Base-by-base conservation (phyloP, 106 monocot species). In the Allium cepa region DNA sequence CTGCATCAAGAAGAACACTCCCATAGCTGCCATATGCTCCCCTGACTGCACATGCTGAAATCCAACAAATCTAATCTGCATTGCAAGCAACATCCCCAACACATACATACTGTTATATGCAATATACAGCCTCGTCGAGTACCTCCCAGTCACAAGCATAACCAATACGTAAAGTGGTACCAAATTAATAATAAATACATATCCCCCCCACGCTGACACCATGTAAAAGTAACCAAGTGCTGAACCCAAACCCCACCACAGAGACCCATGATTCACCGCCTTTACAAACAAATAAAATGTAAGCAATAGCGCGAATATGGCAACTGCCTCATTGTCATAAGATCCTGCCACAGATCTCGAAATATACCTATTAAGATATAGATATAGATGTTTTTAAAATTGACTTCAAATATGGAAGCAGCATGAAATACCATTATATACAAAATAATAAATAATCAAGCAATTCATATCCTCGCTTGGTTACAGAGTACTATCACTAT, bases 31-130 rank as follows among this genome's bases (percentile, higher is more conserved):
- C 89, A 90, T 90, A 75, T 90, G 89, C 77, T 90, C 89, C 67
- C 89, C 89, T 3, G 89, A 90, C 73, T 90, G 89, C 46, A 90
- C 89, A 69, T 90, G 89, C 75, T 90, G 89, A 63, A 90, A 90
- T 10, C 89, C 89, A 16, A 90, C 89, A 60, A 90, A 90, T 46
- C 89, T 57, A 59, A 90, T 90, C 78, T 90, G 89, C 89, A 85
- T 90, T 15, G 89, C 89, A 16, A 90, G 80, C 57, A 90, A 67
- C 85, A 82, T 83, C 56, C 89, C 89, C n/a, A 90, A 46, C 72
- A 85, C 75, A 76, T 90, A 90, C 82, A 76, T 85, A 52, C 75
- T 80, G 58, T 83, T 83, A 71, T 90, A 90, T 8, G 89, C 89
- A 17, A 90, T 75, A 57, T 90, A 90, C 6, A 90, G 72, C 76